Evolutionary conservation across 139 green algal genomes (phyloP).

Genomic region (Asterochloris sp.): DNA sequence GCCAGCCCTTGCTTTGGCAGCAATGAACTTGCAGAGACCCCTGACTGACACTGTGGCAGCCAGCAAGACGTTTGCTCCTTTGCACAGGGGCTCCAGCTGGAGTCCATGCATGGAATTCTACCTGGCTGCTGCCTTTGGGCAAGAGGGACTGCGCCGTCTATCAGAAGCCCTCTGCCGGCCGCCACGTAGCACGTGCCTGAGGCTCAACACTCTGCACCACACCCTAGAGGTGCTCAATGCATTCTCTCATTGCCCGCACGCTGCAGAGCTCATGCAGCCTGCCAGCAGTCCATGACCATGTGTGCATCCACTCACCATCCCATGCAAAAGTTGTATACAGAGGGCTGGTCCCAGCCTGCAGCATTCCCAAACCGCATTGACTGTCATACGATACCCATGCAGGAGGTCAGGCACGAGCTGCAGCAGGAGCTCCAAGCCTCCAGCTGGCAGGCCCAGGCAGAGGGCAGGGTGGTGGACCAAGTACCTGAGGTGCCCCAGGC

Average conservation of each 20-base stretch:
- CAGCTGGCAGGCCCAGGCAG: neutral
- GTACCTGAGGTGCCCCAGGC: neutral
- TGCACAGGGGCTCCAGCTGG: no score
- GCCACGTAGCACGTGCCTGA: slow-evolving; percentile 59
- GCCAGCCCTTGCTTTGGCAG: no score
- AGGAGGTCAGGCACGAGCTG: slow-evolving; percentile 23
- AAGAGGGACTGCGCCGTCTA: slow-evolving; percentile 32
- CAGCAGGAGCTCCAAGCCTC: neutral
- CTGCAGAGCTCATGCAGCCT: neutral
- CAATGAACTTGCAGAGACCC: no score
- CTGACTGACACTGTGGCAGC: no score
- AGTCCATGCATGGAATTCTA: slow-evolving; percentile 22
- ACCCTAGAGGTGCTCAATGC: slow-evolving; percentile 30
- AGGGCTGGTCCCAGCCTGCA: neutral
- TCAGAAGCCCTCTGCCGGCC: slow-evolving; percentile 43
- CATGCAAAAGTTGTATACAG: neutral
- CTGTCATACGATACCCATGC: neutral
- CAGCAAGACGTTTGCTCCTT: no score
- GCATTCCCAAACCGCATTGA: neutral
- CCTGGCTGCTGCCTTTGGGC: slow-evolving; percentile 49
- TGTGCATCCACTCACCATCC: neutral
- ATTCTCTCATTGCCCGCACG: no score
- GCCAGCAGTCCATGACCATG: neutral
- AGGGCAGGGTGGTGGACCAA: no score
- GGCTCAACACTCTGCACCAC: slow-evolving; percentile 63